phyloP scores from a whole-genome alignment of 2,329 filamentous ascomycete genomes.

The Xylaria sp. region DNA sequence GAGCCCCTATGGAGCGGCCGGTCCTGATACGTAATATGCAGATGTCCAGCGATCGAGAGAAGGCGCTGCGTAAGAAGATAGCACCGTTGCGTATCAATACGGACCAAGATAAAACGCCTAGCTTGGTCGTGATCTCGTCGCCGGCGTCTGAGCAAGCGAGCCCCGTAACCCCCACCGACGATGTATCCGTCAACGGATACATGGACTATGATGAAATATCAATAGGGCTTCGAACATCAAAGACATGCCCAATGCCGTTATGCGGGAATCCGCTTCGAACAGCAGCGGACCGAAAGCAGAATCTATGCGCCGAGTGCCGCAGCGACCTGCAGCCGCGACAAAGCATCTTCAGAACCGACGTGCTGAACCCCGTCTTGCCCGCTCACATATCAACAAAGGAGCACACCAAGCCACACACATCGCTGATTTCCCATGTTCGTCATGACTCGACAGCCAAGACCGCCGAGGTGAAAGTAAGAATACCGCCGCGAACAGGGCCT shows the following conservation, averaged over 20 bases:
- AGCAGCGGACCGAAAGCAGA: constrained; percentile 33
- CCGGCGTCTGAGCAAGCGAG: constrained; percentile 16
- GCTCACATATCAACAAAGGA: neutral
- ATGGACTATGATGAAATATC: neutral
- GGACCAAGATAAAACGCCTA: constrained; percentile 13
- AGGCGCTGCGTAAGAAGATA: constrained; percentile 6
- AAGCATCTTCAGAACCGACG: constrained; percentile 39
- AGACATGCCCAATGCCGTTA: constrained; percentile 40
- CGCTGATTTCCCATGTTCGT: neutral
- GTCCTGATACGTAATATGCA: neutral
- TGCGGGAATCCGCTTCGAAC: constrained; percentile 34
- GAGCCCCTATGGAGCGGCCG: neutral
- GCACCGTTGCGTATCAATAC: constrained; percentile 21
- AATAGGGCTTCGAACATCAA: neutral
- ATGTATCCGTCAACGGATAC: neutral
- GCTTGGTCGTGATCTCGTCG: constrained; percentile 25
- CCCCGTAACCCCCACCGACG: constrained; percentile 17
- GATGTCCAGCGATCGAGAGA: constrained; percentile 1
- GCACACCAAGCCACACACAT: neutral
- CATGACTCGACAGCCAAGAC: neutral
- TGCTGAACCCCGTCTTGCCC: constrained; percentile 8
- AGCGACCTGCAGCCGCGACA: constrained; percentile 39
- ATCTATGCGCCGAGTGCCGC: constrained; percentile 43
- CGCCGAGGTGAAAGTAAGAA: neutral
- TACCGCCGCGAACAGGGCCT: neutral